A percentile compares a stretch with the other conserved stretches of the same genome.
Conservation (phyloP, 2,329 filamentous ascomycete species). For the Alternaria panax region DNA sequence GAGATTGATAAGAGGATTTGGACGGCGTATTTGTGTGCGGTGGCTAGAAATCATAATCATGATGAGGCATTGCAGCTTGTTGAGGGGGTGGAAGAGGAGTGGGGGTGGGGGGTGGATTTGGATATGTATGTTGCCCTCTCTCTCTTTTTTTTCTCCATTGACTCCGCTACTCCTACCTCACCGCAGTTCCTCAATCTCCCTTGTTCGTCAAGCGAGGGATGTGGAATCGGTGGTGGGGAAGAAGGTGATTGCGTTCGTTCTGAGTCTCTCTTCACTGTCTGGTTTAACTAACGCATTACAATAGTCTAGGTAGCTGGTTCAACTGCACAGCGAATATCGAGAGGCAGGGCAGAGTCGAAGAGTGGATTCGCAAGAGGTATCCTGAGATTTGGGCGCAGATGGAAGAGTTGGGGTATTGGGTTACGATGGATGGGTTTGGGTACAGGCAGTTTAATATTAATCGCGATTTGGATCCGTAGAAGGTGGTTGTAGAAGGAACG, state of each 20-base stretch:
- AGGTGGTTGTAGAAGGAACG: too few species aligned
- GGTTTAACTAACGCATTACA: slow-evolving; percentile 46
- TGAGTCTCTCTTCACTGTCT: neutral
- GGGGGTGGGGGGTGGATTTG: slow-evolving; percentile 71
- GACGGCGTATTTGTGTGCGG: slow-evolving; percentile 76
- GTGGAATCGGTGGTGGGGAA: too few species aligned
- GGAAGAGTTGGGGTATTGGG: slow-evolving; percentile 57
- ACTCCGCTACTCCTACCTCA: too few species aligned
- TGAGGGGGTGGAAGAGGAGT: slow-evolving; percentile 69
- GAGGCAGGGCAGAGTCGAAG: slow-evolving; percentile 73
- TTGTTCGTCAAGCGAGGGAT: too few species aligned
- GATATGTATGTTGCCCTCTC: slow-evolving; percentile 73
- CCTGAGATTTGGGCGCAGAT: slow-evolving; percentile 74
- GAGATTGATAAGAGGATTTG: slow-evolving; percentile 77
- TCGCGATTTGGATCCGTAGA: slow-evolving; percentile 45
- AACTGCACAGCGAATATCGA: slow-evolving; percentile 73
- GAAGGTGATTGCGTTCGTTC: too few species aligned
- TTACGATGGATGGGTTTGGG: slow-evolving; percentile 47
- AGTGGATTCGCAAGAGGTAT: slow-evolving; percentile 75
- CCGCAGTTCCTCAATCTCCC: too few species aligned
- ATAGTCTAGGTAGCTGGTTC: slow-evolving; percentile 73
- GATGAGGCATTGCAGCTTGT: slow-evolving; percentile 73
- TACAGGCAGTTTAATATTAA: slow-evolving; percentile 47
- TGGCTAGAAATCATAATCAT: slow-evolving; percentile 75
- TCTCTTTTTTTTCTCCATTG: fast-evolving